These are phyloP conservation scores for Thielaviopsis ethacetica DNA, from an alignment of 2,329 filamentous ascomycete species.

Conservation along the genomic window DNA sequence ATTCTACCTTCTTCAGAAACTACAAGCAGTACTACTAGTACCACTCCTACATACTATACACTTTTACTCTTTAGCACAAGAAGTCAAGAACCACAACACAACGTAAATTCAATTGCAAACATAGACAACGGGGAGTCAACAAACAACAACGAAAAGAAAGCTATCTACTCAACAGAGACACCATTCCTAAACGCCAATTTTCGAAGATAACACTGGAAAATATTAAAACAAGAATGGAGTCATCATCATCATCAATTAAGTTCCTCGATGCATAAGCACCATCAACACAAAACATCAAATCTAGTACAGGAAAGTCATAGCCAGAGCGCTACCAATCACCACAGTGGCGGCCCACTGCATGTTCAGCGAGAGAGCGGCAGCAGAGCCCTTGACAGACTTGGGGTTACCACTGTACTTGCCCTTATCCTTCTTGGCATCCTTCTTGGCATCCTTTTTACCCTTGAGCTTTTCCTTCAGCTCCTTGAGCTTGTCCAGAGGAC, in stretches of 20 bases:
- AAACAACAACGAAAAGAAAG: background rate
- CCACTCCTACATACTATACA: too few relatives aligned
- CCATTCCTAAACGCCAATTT: background rate
- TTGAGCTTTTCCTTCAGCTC: slow-evolving; percentile 10
- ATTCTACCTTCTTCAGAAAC: too few relatives aligned
- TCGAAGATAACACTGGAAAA: background rate
- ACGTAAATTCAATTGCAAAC: background rate
- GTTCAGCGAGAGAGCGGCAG: slow-evolving; percentile 4
- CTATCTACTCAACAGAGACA: background rate
- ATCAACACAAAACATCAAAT: slow-evolving; percentile 2
- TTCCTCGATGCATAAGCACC: background rate
- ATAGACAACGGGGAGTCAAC: background rate
- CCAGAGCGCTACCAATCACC: slow-evolving; percentile 7
- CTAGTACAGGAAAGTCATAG: slow-evolving; percentile 8
- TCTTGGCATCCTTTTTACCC: slow-evolving; percentile 9
- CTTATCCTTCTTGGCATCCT: slow-evolving; percentile 7
- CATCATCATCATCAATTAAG: background rate
- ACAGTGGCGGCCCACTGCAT: slow-evolving; percentile 9
- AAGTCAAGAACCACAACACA: background rate
- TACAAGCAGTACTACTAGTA: too few relatives aligned
- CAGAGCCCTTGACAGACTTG: slow-evolving; percentile 9
- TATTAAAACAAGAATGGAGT: slow-evolving; percentile 2
- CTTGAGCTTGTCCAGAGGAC: slow-evolving; percentile 5
- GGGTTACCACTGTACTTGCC: slow-evolving; percentile 10
- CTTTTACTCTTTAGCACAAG: too few relatives aligned